These are phyloP conservation scores for Bacterosira constricta DNA, from an alignment of 108 stramenopile genomes.

Conservation along the genomic window DNA sequence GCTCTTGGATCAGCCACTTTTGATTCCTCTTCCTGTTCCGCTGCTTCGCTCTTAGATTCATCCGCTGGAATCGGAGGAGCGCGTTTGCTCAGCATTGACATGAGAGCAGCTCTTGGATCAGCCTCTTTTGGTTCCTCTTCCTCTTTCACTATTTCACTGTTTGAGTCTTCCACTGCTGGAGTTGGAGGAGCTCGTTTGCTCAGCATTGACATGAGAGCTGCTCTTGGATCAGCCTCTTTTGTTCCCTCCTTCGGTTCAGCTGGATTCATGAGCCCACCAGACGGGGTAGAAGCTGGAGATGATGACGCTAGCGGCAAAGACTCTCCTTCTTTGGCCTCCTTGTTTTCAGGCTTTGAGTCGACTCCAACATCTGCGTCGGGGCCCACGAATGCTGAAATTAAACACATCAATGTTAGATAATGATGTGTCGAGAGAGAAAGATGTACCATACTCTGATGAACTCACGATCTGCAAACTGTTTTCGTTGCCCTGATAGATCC, in stretches of 20 bases:
- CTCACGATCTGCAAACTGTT: conserved; percentile 33
- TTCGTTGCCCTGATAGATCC: conserved; percentile 39
- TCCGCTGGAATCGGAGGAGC: background rate
- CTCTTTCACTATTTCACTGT: background rate
- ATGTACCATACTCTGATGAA: background rate
- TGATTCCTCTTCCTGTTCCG: background rate
- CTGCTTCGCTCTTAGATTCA: conserved; percentile 11
- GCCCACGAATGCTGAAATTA: background rate
- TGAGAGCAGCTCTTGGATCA: conserved; percentile 17
- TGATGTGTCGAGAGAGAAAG: background rate
- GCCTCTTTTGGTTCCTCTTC: background rate
- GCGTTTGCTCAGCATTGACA: conserved; percentile 18
- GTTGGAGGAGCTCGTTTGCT: background rate
- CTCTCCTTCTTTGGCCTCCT: background rate
- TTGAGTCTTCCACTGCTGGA: background rate
- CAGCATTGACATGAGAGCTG: conserved; percentile 17
- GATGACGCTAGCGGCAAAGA: too few species aligned
- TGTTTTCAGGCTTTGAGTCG: background rate
- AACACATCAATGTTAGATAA: background rate
- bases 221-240: background rate
- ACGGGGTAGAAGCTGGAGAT: too few species aligned
- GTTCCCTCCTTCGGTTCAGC: background rate
- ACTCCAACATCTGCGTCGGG: background rate
- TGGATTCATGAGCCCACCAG: too few species aligned
- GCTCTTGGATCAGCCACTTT: background rate